Evolutionary conservation across 768 basidiomycete species (phyloP), one percentile per base, ranked within the genome.

Genomic region (Trametes villosa): DNA sequence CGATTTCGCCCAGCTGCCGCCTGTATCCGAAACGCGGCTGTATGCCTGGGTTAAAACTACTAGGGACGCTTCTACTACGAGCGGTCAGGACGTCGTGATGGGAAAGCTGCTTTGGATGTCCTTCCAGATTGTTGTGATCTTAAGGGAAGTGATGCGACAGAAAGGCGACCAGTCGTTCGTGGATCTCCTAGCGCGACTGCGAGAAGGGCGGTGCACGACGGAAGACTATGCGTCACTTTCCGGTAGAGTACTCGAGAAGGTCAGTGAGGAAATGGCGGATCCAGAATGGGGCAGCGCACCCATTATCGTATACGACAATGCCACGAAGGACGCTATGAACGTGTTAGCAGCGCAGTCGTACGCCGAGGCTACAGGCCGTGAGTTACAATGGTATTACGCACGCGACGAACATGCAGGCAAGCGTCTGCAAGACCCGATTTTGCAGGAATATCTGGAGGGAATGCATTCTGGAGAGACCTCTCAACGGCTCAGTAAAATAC

Each of bases 241-340:
- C 7, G 18, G 8, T 20, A 9, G 40, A 6, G 9, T 41, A 41
- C 18, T 41, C 6, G 40, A 17, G 8, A 41, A n/a, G 5, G 9
- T 6, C 12, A 20, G 18, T n/a, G 40, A 5, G 7, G 5, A 6
- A 5, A 17, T n/a, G 18, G n/a, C 7, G 6, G 40, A n/a, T 41
- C 8, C 5, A 15, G 40, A n/a, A 9, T 77, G 75, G 75, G 22
- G 27, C 15, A 9, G 68, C 11, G 69, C 71, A 0, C 76, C 77
- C 0, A 64, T 78, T 3, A 77, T 80, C 57, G 75, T 79, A 0
- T 70, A 66, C 0, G 68, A 71, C 2, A 79, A 79, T 66, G 72
- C 65, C 1, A 47, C 63, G 0, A 79, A 79, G 53, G 78, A 79
- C 53, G 69, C 70, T 0, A 46, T 82, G 3, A 81, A 81, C 53